Base-by-base conservation (phyloP, 208 protist species). In the Giardia duodenalis region DNA sequence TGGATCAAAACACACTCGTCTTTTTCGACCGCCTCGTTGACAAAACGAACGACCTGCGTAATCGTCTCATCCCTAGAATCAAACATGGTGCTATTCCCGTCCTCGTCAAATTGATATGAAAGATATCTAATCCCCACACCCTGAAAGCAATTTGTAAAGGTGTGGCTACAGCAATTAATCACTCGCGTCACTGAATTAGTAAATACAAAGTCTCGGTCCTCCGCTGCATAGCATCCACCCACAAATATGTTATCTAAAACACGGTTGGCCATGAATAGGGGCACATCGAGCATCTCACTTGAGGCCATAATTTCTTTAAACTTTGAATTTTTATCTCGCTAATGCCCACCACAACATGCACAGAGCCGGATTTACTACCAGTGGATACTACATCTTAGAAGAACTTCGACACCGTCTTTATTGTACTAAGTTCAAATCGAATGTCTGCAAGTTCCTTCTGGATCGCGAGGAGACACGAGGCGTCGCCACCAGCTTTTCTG, bases 201-300 rank as follows among this genome's bases (percentile, higher is more conserved):
- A 43, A 93, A 93, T 43, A 93, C 87, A 57, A 93, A 93, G 92
- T 93, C 92, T 43, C 87, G 48, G 43, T 93, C 92, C 42, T 93
- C 92, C 1, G 92, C 92, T 0, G 92, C 92, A 47, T 47, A 67
- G 44, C 47, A n/a, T 22, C 44, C 86, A 45, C 92, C 92, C 1
- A 93, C 92, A 47, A 93, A 93, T 45, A 93, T 45, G 44, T 47
- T 91, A 47, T 91, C 88, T 4, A 91, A n/a, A 19, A 91, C 88
- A 4, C 88, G 88, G 47, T 91, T 91, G 2, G 88, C 88, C 88
- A 91, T 91, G n/a, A 91, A 91, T 47, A 91, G 2, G 2, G 88
- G 88, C 45, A 2, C 2, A 48, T 91, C 88, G 0, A 91, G 44
- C 88, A 89, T 10, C 4, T 10, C 22, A 44, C 42, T 89, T 19